phyloP scores from a whole-genome alignment of 108 stramenopile genomes.

The Fragilaria crotonensis region DNA sequence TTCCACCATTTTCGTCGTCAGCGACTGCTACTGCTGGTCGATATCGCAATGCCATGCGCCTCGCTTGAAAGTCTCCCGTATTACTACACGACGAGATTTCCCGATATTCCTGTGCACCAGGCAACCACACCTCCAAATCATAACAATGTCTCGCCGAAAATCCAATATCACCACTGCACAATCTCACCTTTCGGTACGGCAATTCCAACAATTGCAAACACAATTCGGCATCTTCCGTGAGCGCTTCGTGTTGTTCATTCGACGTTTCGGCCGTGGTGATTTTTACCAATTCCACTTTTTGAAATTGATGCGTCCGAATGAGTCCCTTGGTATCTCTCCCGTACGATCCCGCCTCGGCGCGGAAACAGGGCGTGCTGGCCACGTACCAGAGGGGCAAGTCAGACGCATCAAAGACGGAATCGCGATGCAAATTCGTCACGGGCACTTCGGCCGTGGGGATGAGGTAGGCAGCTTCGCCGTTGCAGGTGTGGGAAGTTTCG shows the following conservation, averaged over 20 bases:
- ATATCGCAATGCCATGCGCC: conserved; percentile 92
- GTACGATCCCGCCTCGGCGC: conserved; percentile 96
- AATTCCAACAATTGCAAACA: conserved; percentile 81
- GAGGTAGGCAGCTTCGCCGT: conserved; percentile 94
- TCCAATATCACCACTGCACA: conserved; percentile 95
- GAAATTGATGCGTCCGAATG: conserved; percentile 97
- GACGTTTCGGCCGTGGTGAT: conserved; percentile 79
- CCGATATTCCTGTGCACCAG: conserved; percentile 84
- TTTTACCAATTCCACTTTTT: conserved; percentile 97
- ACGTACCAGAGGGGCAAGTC: conserved; percentile 86
- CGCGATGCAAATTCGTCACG: conserved; percentile 87
- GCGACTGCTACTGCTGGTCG: conserved; percentile 48
- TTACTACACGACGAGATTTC: conserved; percentile 95
- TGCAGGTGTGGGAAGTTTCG: conserved; percentile 77
- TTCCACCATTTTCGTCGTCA: conserved; percentile 17
- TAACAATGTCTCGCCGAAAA: conserved; percentile 92
- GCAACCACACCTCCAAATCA: conserved; percentile 98
- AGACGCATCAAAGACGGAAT: conserved; percentile 75
- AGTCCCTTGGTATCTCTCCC: conserved; percentile 94
- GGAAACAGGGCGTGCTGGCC: conserved; percentile 94
- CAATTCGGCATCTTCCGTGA: conserved; percentile 82
- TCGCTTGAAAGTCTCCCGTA: conserved; percentile 96
- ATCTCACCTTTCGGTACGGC: conserved; percentile 88
- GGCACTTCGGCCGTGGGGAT: conserved; percentile 98
- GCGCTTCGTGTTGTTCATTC: conserved; percentile 76